These are phyloP conservation scores for Schizosaccharomyces japonicus DNA, from an alignment of 805 yeast genomes.

Conservation along the genomic window DNA sequence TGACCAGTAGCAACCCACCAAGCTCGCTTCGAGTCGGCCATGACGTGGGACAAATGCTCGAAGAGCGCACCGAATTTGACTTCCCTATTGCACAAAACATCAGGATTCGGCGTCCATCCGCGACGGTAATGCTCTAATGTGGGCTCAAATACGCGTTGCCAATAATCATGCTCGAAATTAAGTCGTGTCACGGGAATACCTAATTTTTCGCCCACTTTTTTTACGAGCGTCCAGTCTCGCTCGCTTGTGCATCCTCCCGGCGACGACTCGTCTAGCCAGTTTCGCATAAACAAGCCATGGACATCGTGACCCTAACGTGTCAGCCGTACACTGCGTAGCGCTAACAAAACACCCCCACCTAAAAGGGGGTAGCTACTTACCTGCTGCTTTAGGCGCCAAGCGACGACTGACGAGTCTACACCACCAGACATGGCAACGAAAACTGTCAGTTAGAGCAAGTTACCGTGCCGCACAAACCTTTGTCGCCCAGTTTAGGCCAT, in stretches of 20 bases:
- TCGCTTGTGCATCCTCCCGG: constrained; percentile 27
- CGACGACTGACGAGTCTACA: constrained; percentile 81
- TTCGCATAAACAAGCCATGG: constrained; percentile 74
- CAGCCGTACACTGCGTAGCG: background rate
- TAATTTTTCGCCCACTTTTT: constrained; percentile 33
- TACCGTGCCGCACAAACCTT: background rate
- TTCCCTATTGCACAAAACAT: constrained; percentile 60
- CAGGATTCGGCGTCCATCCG: constrained; percentile 89
- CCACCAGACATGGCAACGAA: constrained; percentile 90
- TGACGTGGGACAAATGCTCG: constrained; percentile 22
- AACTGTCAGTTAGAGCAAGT: constrained; percentile 15
- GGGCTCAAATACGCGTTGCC: constrained; percentile 81
- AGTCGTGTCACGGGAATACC: constrained; percentile 51
- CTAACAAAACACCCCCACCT: background rate
- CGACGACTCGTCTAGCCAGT: constrained; percentile 29
- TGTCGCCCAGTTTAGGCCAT: background rate
- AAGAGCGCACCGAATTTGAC: constrained; percentile 70
- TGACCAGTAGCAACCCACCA: constrained; percentile 79
- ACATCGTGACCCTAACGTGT: constrained; percentile 23
- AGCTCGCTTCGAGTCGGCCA: constrained; percentile 11
- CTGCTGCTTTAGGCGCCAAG: constrained; percentile 27
- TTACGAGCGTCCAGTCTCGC: constrained; percentile 70
- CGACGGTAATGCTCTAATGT: constrained; percentile 49
- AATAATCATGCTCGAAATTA: constrained; percentile 72
- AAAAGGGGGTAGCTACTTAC: background rate